phyloP scores from a whole-genome alignment of 2,329 filamentous ascomycete species.

The Tolypocladium inflatum region DNA sequence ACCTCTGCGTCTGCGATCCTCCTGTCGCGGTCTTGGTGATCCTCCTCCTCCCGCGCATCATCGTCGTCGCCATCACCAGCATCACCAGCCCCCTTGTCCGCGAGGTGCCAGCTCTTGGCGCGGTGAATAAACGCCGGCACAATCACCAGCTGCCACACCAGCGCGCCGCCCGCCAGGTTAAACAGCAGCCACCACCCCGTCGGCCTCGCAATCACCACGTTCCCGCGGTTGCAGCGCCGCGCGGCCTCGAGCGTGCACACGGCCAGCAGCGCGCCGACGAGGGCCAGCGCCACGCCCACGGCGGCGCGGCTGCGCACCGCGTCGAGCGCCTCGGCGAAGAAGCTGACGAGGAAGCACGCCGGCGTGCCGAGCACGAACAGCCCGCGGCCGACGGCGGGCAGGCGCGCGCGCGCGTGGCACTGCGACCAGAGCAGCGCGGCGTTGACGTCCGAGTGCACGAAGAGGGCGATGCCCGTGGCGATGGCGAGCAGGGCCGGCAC shows the following conservation, averaged over 20 bases:
- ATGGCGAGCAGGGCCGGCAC: slow-evolving; percentile 36
- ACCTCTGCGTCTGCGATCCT: slow-evolving; percentile 41
- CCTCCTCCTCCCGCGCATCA: slow-evolving; percentile 2
- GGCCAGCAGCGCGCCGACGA: slow-evolving; percentile 37
- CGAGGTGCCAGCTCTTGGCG: slow-evolving; percentile 23
- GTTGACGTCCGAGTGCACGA: slow-evolving; percentile 39
- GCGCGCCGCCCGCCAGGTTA: slow-evolving; percentile 36
- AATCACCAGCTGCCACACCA: slow-evolving; percentile 43
- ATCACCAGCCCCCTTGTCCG: not conserved
- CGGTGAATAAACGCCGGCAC: slow-evolving; percentile 38
- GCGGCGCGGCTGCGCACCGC: slow-evolving; percentile 29
- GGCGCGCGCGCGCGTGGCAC: slow-evolving; percentile 37
- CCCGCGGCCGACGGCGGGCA: slow-evolving; percentile 31
- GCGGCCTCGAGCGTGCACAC: slow-evolving; percentile 40
- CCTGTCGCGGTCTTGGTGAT: slow-evolving; percentile 15
- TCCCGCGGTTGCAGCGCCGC: slow-evolving; percentile 28
- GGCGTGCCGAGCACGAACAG: slow-evolving; percentile 35
- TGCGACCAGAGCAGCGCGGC: slow-evolving; percentile 42
- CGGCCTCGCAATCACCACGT: slow-evolving; percentile 25
- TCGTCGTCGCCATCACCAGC: not conserved
- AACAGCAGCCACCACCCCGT: slow-evolving; percentile 36
- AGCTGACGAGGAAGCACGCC: slow-evolving; percentile 39
- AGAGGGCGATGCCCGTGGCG: slow-evolving; percentile 30
- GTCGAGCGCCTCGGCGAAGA: slow-evolving; percentile 34
- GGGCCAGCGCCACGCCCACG: slow-evolving; percentile 32